A percentile compares a stretch with the other conserved stretches of the same genome.
Evolutionary conservation across 2,329 filamentous ascomycete genomes (phyloP).

Genomic region (Mycosphaerella sp.): DNA sequence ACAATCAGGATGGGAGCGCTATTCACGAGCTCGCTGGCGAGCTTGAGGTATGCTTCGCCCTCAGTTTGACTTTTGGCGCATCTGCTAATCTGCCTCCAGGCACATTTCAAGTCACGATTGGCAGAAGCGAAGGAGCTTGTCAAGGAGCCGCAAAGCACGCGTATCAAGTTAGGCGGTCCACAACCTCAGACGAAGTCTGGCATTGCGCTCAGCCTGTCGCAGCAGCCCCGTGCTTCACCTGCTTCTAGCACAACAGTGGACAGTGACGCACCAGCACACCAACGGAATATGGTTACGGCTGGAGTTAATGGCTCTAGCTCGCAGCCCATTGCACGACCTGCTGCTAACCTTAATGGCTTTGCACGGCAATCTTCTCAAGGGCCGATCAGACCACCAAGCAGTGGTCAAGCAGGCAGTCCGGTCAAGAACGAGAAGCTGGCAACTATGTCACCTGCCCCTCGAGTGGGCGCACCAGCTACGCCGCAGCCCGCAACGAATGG

Average conservation of each 20-base stretch:
- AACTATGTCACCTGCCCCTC: constrained; percentile 40
- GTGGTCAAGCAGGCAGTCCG: constrained; percentile 33
- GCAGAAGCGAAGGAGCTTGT: constrained; percentile 66
- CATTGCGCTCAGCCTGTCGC: constrained; percentile 36
- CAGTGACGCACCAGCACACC: constrained; percentile 48
- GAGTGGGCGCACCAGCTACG: constrained; percentile 26
- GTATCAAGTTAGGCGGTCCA: constrained; percentile 62
- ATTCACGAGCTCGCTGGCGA: constrained; percentile 71
- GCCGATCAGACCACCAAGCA: constrained; percentile 35
- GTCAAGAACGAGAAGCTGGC: constrained; percentile 38
- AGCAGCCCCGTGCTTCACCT: constrained; percentile 32
- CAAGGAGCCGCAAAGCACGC: constrained; percentile 64
- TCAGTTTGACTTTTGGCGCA: not conserved
- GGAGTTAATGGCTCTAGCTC: constrained; percentile 39
- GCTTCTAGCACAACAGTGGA: constrained; percentile 49
- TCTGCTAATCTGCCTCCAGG: constrained; percentile 41
- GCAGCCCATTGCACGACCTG: constrained; percentile 26
- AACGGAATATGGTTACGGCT: constrained; percentile 47
- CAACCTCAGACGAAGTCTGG: constrained; percentile 35
- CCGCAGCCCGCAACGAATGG: constrained; percentile 22
- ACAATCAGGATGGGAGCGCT: constrained; percentile 87
- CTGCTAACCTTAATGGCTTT: constrained; percentile 27
- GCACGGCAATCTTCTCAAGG: constrained; percentile 29
- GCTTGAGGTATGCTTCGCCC: constrained; percentile 58
- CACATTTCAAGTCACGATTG: constrained; percentile 61